A percentile compares a stretch with the other conserved stretches of the same genome.
Evolutionary conservation across 2,329 filamentous ascomycete genomes (phyloP).

Genomic region (Podosphaera aphanis): DNA sequence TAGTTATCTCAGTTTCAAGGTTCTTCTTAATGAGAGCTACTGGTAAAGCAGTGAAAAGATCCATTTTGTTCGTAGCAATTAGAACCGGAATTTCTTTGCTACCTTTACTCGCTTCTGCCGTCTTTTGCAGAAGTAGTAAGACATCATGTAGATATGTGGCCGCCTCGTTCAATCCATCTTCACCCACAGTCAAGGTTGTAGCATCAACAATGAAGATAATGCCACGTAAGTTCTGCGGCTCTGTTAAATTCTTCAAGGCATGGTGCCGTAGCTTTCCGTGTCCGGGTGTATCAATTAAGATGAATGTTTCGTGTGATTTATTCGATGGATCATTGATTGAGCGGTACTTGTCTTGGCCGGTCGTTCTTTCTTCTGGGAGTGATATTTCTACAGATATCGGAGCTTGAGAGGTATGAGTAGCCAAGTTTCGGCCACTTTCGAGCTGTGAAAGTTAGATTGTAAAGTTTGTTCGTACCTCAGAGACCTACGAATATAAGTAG

Average conservation of each 20-base stretch:
- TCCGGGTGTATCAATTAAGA: slow-evolving; percentile 73
- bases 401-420: slow-evolving; percentile 36
- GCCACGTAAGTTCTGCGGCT: slow-evolving; percentile 33
- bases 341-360: slow-evolving; percentile 38
- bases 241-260: slow-evolving; percentile 29
- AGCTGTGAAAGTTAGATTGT: slow-evolving; percentile 16
- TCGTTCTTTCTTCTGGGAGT: slow-evolving; percentile 26
- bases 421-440: slow-evolving; percentile 25
- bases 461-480: slow-evolving; percentile 1
- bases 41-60: slow-evolving; percentile 81
- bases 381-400: slow-evolving; percentile 31
- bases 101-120: slow-evolving; percentile 30
- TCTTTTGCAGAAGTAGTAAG: slow-evolving; percentile 60
- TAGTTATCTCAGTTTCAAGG: slow-evolving; percentile 60
- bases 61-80: slow-evolving; percentile 82
- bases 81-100: slow-evolving; percentile 46
- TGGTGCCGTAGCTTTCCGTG: slow-evolving; percentile 76
- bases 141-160: slow-evolving; percentile 77
- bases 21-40: slow-evolving; percentile 48
- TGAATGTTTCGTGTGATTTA: slow-evolving; percentile 39
- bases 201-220: slow-evolving; percentile 82
- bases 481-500: slow-evolving; percentile 48
- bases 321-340: slow-evolving; percentile 38
- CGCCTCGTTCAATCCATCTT: slow-evolving; percentile 41
- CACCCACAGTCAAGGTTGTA: slow-evolving; percentile 32